These are phyloP conservation scores for Hibiscus tridactylites DNA, from an alignment of 345 rosid species.

Conservation along the genomic window DNA sequence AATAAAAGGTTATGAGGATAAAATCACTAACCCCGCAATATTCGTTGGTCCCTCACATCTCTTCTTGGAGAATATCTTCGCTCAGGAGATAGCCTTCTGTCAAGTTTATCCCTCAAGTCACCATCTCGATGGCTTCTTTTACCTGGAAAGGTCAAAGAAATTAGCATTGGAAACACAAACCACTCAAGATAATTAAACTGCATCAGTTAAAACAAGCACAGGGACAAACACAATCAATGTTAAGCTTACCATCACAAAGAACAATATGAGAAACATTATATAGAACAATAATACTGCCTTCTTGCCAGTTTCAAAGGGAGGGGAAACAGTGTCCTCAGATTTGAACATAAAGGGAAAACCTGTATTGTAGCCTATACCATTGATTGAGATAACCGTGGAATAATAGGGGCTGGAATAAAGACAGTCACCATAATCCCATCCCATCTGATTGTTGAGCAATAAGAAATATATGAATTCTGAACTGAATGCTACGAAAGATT, in stretches of 20 bases:
- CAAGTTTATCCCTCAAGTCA: constrained; percentile 84
- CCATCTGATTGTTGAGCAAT: constrained; percentile 30
- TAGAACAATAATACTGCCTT: constrained; percentile 45
- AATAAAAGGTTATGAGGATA: neutral
- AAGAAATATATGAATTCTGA: constrained; percentile 35
- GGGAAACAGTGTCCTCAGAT: constrained; percentile 37
- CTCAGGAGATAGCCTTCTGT: constrained; percentile 58
- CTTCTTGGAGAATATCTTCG: constrained; percentile 46
- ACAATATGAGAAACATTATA: constrained; percentile 42
- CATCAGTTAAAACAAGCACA: constrained; percentile 16
- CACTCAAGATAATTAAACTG: constrained; percentile 6
- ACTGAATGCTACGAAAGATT: constrained; percentile 9
- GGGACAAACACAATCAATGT: constrained; percentile 18
- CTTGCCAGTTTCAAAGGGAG: constrained; percentile 43
- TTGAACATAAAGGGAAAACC: constrained; percentile 34
- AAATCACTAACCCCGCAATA: constrained; percentile 46
- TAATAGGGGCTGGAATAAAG: constrained; percentile 26
- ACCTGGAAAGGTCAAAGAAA: constrained; percentile 39
- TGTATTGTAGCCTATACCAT: constrained; percentile 28
- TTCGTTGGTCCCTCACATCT: constrained; percentile 34
- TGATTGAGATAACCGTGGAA: constrained; percentile 26
- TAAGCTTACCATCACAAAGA: constrained; percentile 46
- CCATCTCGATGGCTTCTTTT: constrained; percentile 43
- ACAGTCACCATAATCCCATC: constrained; percentile 30
- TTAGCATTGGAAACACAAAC: constrained; percentile 22